phyloP scores from a whole-genome alignment of 2,329 filamentous ascomycete genomes.

The Fusarium papillatum region DNA sequence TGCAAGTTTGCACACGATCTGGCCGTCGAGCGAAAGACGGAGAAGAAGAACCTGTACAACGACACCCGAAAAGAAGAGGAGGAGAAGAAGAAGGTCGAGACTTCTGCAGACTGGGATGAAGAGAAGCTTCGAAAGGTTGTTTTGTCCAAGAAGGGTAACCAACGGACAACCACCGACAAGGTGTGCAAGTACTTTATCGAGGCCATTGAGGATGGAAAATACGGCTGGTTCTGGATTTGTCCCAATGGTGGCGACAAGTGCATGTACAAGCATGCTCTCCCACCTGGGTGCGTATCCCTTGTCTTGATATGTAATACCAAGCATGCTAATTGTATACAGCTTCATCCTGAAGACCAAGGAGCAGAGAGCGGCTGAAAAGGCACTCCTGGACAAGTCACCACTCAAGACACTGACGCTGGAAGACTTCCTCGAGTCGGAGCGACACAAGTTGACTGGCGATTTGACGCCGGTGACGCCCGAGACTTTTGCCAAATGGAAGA shows the following conservation, averaged over 20 bases:
- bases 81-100: constrained; percentile 88
- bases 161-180: constrained; percentile 95
- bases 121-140: constrained; percentile 94
- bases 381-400: constrained; percentile 94
- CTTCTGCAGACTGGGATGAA: constrained; percentile 97
- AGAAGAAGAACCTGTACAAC: constrained; percentile 93
- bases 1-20: constrained; percentile 98
- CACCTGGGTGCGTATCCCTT: constrained; percentile 81
- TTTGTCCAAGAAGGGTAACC: constrained; percentile 96
- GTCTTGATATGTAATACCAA: neutral
- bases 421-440: constrained; percentile 96
- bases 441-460: constrained; percentile 92
- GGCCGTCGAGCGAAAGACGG: constrained; percentile 88
- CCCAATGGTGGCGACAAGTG: constrained; percentile 97
- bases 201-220: constrained; percentile 98
- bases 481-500: constrained; percentile 96
- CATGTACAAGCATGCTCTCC: constrained; percentile 98
- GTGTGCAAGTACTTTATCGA: constrained; percentile 99
- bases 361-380: constrained; percentile 95
- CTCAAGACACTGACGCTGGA: constrained; percentile 95
- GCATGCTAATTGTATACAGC: constrained; percentile 60
- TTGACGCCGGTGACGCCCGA: constrained; percentile 96
- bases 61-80: constrained; percentile 81
- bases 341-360: constrained; percentile 99
- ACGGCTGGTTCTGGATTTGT: constrained; percentile 99